Evolutionary conservation across 345 rosid genomes (phyloP).

Genomic region (Brassica nigra): DNA sequence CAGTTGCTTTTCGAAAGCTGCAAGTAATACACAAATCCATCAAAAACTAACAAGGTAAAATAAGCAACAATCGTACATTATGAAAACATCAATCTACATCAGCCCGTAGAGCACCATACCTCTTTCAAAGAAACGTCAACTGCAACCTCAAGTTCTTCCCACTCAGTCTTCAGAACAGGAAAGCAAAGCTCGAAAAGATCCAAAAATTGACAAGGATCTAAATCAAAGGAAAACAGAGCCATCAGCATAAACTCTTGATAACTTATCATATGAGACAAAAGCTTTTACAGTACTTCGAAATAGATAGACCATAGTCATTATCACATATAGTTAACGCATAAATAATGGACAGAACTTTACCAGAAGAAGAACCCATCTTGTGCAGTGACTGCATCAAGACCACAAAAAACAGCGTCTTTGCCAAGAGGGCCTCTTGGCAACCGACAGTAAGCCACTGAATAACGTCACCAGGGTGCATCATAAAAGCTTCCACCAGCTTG

Average conservation of each 20-base stretch:
- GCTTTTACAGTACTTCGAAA: neutral
- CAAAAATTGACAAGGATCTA: slow-evolving; percentile 50
- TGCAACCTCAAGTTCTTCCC: slow-evolving; percentile 55
- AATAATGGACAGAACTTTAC: slow-evolving; percentile 26
- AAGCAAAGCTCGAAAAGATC: slow-evolving; percentile 68
- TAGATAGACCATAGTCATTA: slow-evolving; percentile 16
- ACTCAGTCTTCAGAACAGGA: slow-evolving; percentile 68
- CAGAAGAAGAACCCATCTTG: slow-evolving; percentile 33
- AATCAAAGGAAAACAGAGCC: slow-evolving; percentile 37
- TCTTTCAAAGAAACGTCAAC: slow-evolving; percentile 48
- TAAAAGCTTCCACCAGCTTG: slow-evolving; percentile 58
- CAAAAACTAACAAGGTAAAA: slow-evolving; percentile 8
- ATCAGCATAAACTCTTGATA: slow-evolving; percentile 12
- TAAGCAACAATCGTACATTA: slow-evolving; percentile 3
- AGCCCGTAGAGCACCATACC: slow-evolving; percentile 47
- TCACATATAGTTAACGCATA: slow-evolving; percentile 12
- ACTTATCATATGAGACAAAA: slow-evolving; percentile 11
- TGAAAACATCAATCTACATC: slow-evolving; percentile 16
- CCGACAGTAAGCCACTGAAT: slow-evolving; percentile 60
- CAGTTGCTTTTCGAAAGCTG: slow-evolving; percentile 68
- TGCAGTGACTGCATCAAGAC: slow-evolving; percentile 68
- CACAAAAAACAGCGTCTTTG: slow-evolving; percentile 72
- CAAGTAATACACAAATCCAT: slow-evolving; percentile 26
- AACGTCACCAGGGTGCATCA: slow-evolving; percentile 50
- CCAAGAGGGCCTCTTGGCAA: slow-evolving; percentile 48